These are phyloP conservation scores for Postia placenta DNA, from an alignment of 768 basidiomycete genomes.

Conservation along the genomic window DNA sequence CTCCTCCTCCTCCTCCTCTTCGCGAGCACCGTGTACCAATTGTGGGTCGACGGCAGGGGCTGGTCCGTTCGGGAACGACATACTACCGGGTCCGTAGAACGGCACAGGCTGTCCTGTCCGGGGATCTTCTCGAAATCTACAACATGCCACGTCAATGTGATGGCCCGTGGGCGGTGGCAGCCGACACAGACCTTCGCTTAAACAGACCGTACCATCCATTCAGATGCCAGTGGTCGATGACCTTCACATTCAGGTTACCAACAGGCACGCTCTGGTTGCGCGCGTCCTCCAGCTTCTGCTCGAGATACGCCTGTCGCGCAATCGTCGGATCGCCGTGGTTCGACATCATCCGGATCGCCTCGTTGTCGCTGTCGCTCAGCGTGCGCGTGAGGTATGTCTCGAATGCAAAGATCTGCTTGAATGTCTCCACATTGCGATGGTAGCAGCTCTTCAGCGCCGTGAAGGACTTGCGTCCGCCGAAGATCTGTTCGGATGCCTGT, in stretches of 20 bases:
- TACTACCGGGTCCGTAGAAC: constrained; percentile 8
- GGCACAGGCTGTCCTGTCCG: constrained; percentile 18
- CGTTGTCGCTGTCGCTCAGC: constrained; percentile 25
- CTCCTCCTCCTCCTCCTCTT: not conserved
- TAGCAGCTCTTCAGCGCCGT: constrained; percentile 83
- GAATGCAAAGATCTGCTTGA: constrained; percentile 76
- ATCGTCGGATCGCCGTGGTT: constrained; percentile 28
- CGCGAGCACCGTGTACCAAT: constrained; percentile 1
- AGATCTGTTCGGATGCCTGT: constrained; percentile 68
- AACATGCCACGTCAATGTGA: too few relatives aligned
- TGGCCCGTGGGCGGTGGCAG: not conserved
- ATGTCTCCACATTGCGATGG: constrained; percentile 79
- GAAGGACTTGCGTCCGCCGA: constrained; percentile 73
- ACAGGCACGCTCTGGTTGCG: constrained; percentile 63
- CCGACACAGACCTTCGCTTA: constrained; percentile 45
- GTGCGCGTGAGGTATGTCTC: constrained; percentile 45
- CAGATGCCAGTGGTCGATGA: constrained; percentile 75
- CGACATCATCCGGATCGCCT: not conserved
- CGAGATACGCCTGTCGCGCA: constrained; percentile 65
- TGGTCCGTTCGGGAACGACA: constrained; percentile 3
- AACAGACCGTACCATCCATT: constrained; percentile 75
- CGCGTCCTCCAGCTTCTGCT: constrained; percentile 61
- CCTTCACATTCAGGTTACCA: constrained; percentile 66
- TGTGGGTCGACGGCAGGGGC: constrained; percentile 10
- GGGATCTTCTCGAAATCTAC: constrained; percentile 19